These are phyloP conservation scores for Elsinoe fawcettii DNA, from an alignment of 2,329 filamentous ascomycete genomes.

Conservation along the genomic window DNA sequence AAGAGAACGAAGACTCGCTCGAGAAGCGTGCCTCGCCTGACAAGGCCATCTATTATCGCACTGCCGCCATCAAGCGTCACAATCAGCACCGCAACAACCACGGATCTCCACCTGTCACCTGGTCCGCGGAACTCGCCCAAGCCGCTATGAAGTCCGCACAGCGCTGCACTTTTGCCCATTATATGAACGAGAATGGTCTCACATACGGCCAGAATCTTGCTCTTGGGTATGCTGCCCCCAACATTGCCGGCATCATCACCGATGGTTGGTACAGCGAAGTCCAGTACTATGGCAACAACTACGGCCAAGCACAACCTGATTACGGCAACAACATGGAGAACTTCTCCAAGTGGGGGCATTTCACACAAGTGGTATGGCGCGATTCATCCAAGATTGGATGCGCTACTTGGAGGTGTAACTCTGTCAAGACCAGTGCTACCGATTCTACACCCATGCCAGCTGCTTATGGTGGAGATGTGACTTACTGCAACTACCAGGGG, in stretches of 20 bases:
- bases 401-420: conserved; percentile 20
- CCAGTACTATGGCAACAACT: conserved; percentile 9
- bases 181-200: conserved; percentile 9
- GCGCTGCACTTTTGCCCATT: conserved; percentile 8
- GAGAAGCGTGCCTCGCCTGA: background rate
- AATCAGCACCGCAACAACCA: conserved; percentile 8
- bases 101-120: background rate
- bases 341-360: conserved; percentile 25
- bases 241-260: conserved; percentile 9
- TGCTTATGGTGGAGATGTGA: conserved; percentile 8
- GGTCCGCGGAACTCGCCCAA: background rate
- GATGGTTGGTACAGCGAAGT: conserved; percentile 11
- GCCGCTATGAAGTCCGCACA: conserved; percentile 11
- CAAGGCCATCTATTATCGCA: background rate
- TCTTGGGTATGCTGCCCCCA: background rate
- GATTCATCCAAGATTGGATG: conserved; percentile 31
- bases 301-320: conserved; percentile 14
- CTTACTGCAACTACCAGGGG: conserved; percentile 8
- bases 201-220: conserved; percentile 10
- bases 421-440: background rate
- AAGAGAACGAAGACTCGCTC: background rate
- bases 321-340: conserved; percentile 4
- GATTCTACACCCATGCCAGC: background rate
- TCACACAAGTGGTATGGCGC: conserved; percentile 35
- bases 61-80: conserved; percentile 1